Conservation (phyloP, 1,284 basidiomycete species). For the Pholiota adiposa region DNA sequence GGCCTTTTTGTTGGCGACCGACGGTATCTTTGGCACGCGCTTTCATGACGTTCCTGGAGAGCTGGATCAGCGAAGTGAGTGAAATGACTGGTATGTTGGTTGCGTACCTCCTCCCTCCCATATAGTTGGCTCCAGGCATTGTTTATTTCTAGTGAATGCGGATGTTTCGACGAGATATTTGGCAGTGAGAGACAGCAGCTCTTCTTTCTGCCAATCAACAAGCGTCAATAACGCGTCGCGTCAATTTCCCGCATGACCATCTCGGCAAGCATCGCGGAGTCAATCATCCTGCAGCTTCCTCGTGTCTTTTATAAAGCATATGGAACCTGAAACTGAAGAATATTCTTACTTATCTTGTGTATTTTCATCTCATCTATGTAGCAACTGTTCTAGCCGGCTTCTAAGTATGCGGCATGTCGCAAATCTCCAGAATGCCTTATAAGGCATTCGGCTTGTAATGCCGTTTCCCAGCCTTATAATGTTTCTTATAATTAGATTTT, state of each 20-base stretch:
- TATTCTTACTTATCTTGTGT: neutral
- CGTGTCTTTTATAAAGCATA: neutral
- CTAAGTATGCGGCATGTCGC: too few species aligned
- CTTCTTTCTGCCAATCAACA: neutral
- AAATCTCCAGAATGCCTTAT: too few species aligned
- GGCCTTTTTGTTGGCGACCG: slow-evolving; percentile 52
- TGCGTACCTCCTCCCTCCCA: slow-evolving; percentile 60
- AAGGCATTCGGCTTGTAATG: too few species aligned
- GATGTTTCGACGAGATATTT: neutral
- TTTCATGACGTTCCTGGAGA: slow-evolving; percentile 55
- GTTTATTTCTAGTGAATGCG: neutral
- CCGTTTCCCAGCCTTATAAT: too few species aligned
- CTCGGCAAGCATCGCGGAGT: too few species aligned
- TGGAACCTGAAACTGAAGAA: too few species aligned
- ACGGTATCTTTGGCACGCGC: slow-evolving; percentile 53
- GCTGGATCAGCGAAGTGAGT: slow-evolving; percentile 6
- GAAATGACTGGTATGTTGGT: neutral
- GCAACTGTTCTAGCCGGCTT: too few species aligned
- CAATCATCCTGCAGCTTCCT: too few species aligned
- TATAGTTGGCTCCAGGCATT: slow-evolving; percentile 64
- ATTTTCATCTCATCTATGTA: neutral
- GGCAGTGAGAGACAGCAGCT: neutral
- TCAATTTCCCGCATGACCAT: neutral
- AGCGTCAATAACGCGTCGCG: slow-evolving; percentile 11
- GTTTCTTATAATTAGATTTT: too few species aligned